Conservation (phyloP, 768 basidiomycete genomes). For the Kwoniella pini region DNA sequence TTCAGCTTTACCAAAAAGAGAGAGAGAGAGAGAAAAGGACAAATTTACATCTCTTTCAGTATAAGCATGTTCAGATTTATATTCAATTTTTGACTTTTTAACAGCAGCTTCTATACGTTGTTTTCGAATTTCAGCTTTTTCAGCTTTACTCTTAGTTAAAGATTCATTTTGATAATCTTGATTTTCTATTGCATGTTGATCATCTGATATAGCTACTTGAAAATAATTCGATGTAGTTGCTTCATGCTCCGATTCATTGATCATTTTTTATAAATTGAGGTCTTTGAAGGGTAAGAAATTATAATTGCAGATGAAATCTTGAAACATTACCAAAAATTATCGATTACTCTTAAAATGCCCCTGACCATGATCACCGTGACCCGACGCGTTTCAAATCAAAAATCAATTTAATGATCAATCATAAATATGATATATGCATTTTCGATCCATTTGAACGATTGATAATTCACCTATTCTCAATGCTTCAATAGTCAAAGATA, state of each 20-base stretch:
- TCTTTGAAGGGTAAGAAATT: neutral
- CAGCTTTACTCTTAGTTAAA: neutral
- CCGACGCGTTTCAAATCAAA: neutral
- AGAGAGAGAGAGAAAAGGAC: too few relatives aligned
- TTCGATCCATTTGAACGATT: too few relatives aligned
- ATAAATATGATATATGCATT: neutral
- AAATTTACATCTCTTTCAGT: conserved; percentile 39
- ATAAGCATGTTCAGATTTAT: conserved; percentile 41
- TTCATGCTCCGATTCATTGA: neutral
- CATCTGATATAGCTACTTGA: conserved; percentile 10
- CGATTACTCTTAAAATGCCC: neutral
- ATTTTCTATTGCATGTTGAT: neutral
- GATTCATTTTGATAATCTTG: neutral
- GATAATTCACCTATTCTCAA: too few relatives aligned
- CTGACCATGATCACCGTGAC: conserved; percentile 6
- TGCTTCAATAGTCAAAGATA: too few relatives aligned
- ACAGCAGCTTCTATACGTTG: conserved; percentile 41
- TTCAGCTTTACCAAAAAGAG: too few relatives aligned
- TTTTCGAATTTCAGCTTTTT: conserved; percentile 21
- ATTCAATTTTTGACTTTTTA: conserved; percentile 39
- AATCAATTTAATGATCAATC: neutral
- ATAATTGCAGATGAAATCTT: neutral
- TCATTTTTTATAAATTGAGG: neutral
- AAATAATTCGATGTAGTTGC: conserved; percentile 14
- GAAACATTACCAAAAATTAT: neutral